Conservation (phyloP, 129 eudicot genomes). For the Centrapalus pauciflorus region DNA sequence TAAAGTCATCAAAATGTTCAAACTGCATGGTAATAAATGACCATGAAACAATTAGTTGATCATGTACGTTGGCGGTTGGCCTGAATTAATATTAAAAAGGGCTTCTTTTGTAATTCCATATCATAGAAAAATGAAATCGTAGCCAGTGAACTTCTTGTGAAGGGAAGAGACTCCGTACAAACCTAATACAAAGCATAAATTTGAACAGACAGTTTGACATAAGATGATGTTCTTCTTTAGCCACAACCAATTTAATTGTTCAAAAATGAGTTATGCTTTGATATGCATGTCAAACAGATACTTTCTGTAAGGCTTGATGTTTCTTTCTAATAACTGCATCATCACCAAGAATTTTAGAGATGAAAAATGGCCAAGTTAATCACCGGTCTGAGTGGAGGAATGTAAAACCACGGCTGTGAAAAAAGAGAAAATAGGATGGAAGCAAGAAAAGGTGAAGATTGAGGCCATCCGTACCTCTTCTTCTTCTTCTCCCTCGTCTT, state of each 20-base stretch:
- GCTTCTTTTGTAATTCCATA: not conserved
- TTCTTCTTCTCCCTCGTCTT: constrained; percentile 39
- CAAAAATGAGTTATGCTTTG: too few relatives aligned
- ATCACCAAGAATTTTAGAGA: not conserved
- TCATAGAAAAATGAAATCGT: too few relatives aligned
- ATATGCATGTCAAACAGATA: constrained; percentile 10
- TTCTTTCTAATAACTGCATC: not conserved
- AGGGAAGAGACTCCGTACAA: not conserved
- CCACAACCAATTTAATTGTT: too few relatives aligned
- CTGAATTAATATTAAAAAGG: too few relatives aligned
- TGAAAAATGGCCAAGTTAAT: not conserved
- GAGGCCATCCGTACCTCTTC: constrained; percentile 18
- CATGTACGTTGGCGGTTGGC: too few relatives aligned
- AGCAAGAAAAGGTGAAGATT: not conserved
- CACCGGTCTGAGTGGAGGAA: not conserved
- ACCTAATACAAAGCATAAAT: not conserved
- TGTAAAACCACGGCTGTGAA: not conserved
- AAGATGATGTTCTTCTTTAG: too few relatives aligned
- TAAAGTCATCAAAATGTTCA: constrained; percentile 88
- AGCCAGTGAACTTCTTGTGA: too few relatives aligned
- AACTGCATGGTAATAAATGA: constrained; percentile 48
- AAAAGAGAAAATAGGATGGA: not conserved
- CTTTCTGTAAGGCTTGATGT: not conserved
- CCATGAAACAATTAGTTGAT: constrained; percentile 9
- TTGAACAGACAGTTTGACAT: not conserved